Conservation (phyloP, 2,329 filamentous ascomycete species). For the Ascochyta rabiei region DNA sequence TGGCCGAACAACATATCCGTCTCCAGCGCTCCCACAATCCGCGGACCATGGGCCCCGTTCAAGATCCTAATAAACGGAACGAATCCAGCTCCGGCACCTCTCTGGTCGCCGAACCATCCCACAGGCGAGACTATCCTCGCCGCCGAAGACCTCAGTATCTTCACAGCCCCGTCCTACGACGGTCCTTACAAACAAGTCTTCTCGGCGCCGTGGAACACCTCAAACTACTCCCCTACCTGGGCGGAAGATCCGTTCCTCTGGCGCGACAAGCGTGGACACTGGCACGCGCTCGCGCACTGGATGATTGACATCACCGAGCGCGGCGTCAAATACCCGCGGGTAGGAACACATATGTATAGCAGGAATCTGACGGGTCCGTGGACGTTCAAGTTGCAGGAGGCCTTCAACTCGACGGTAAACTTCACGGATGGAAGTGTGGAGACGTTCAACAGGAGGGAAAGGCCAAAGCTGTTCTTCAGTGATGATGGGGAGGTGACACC, state of each 20-base stretch:
- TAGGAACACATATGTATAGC: constrained; percentile 44
- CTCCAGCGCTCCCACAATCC: constrained; percentile 17
- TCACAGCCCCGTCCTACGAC: constrained; percentile 32
- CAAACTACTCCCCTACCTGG: constrained; percentile 25
- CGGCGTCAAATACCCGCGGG: constrained; percentile 37
- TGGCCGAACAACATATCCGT: constrained; percentile 31
- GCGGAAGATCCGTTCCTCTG: constrained; percentile 47
- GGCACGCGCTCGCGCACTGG: constrained; percentile 45
- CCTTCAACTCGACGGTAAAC: constrained; percentile 35
- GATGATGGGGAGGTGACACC: constrained; percentile 55
- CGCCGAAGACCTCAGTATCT: constrained; percentile 49
- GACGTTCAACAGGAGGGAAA: constrained; percentile 53
- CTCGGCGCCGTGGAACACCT: constrained; percentile 27
- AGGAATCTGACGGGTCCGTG: constrained; percentile 36
- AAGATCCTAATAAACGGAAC: constrained; percentile 41
- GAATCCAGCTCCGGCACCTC: constrained; percentile 52
- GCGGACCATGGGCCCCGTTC: constrained; percentile 22
- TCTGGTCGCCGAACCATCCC: constrained; percentile 38
- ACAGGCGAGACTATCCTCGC: constrained; percentile 42
- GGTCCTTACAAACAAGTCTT: constrained; percentile 34
- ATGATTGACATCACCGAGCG: constrained; percentile 40
- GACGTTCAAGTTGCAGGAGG: constrained; percentile 40
- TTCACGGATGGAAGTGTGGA: constrained; percentile 52
- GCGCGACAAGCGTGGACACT: constrained; percentile 46
- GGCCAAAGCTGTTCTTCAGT: constrained; percentile 58